Percentiles rank a stretch among this genome's conserved stretches.
These are phyloP conservation scores for Salix udensis DNA, from an alignment of 345 rosid species.

Conservation along the genomic window DNA sequence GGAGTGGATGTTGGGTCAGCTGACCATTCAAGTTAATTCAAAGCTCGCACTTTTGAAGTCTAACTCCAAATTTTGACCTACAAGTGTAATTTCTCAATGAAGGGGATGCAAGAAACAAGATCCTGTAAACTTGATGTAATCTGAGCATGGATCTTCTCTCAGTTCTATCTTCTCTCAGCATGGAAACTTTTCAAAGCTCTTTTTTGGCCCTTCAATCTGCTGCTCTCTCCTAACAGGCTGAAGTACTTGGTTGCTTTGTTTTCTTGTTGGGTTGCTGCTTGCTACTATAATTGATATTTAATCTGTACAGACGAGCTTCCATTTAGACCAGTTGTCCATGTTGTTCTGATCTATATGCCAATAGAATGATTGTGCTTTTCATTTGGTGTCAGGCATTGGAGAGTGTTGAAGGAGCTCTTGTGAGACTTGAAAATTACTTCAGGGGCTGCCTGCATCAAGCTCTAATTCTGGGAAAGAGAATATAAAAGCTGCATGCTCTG, in stretches of 20 bases:
- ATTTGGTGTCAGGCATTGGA: conserved; percentile 68
- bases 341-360: conserved; percentile 1
- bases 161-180: not conserved
- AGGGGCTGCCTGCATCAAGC: conserved; percentile 68
- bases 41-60: not conserved
- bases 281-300: conserved; percentile 2
- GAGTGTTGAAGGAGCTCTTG: conserved; percentile 85
- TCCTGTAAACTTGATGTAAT: not conserved
- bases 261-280: not conserved
- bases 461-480: conserved; percentile 80
- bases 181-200: not conserved
- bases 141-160: not conserved
- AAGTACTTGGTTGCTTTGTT: not conserved
- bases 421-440: conserved; percentile 79
- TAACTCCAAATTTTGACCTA: not conserved
- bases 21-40: not conserved
- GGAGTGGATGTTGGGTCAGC: not conserved
- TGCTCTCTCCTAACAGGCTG: conserved; percentile 2
- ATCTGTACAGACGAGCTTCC: not conserved
- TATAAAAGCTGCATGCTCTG: conserved; percentile 89
- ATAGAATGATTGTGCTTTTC: not conserved
- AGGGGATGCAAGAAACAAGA: not conserved
- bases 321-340: not conserved
- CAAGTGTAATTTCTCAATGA: not conserved
- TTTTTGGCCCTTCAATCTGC: not conserved